Evolutionary conservation across 305 asterid species (phyloP).

Genomic region (Striga hermonthica): DNA sequence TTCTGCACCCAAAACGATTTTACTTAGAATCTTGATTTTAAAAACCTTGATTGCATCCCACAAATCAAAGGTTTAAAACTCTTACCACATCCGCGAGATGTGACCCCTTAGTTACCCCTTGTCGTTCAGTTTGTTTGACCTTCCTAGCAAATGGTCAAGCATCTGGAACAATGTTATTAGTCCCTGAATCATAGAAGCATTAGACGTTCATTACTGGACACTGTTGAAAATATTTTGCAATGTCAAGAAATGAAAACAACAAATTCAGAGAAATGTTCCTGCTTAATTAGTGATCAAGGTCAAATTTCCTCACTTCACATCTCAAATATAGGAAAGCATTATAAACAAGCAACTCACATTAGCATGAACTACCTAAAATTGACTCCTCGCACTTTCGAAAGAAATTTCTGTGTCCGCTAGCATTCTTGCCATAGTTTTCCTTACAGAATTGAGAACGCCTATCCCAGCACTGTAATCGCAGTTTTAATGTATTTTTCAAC

Average conservation of each 20-base stretch:
- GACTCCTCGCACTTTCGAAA: constrained; percentile 95
- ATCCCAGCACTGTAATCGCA: no score
- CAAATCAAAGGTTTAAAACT: constrained; percentile 31
- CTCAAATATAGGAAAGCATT: constrained; percentile 23
- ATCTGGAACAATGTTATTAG: constrained; percentile 90
- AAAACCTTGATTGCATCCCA: no score
- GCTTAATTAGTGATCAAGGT: constrained; percentile 25
- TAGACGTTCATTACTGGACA: constrained; percentile 21
- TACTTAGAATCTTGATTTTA: no score
- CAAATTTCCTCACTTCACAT: constrained; percentile 3
- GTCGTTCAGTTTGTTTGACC: constrained; percentile 83
- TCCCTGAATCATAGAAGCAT: constrained; percentile 54
- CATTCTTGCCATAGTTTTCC: constrained; percentile 98
- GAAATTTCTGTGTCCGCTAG: constrained; percentile 88
- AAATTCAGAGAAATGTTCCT: constrained; percentile 23
- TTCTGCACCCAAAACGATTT: no score
- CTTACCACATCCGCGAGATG: constrained; percentile 88
- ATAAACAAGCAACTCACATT: constrained; percentile 49
- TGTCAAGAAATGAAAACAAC: constrained; percentile 16
- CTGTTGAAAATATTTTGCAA: constrained; percentile 10
- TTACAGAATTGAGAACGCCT: constrained; percentile 96
- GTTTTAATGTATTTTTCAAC: constrained; percentile 19
- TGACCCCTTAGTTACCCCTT: constrained; percentile 89
- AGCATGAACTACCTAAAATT: constrained; percentile 99
- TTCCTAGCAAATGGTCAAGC: constrained; percentile 95